phyloP scores from a whole-genome alignment of 2,329 filamentous ascomycete genomes.

The Fusarium sp. region DNA sequence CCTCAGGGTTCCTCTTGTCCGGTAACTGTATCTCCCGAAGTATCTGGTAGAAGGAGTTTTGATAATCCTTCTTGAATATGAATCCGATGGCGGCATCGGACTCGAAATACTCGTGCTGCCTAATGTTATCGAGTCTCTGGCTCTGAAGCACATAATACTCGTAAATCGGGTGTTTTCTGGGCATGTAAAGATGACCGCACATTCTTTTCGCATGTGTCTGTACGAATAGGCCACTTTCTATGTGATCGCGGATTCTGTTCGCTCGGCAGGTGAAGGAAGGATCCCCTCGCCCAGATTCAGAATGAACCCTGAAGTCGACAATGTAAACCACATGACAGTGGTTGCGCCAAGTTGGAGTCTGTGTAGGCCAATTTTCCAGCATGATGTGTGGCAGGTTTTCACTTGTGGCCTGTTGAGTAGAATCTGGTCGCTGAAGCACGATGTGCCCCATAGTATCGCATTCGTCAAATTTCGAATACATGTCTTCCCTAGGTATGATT shows the following conservation, averaged over 20 bases:
- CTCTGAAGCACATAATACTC: slow-evolving; percentile 6
- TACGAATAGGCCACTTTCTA: slow-evolving; percentile 33
- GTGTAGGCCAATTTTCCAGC: not conserved
- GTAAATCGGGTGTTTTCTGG: not conserved
- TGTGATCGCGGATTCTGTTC: not conserved
- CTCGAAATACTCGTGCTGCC: slow-evolving; percentile 10
- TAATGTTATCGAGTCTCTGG: not conserved
- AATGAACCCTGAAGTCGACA: slow-evolving; percentile 22
- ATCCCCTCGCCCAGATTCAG: not conserved
- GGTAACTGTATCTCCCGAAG: not conserved
- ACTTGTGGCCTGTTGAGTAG: not conserved
- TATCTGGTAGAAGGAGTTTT: slow-evolving; percentile 5
- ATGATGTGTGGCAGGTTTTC: not conserved
- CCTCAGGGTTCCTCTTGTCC: not conserved
- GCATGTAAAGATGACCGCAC: slow-evolving; percentile 21
- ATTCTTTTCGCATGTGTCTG: not conserved
- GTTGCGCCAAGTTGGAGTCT: slow-evolving; percentile 20
- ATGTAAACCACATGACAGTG: slow-evolving; percentile 18
- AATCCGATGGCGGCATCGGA: slow-evolving; percentile 21
- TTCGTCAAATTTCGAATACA: not conserved
- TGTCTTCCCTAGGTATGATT: not conserved
- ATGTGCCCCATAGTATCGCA: not conserved
- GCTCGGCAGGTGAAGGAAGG: not conserved
- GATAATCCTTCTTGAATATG: slow-evolving; percentile 32
- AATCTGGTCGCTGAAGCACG: not conserved